Percentiles rank a stretch among this genome's conserved stretches.
phyloP scores from a whole-genome alignment of 306 rosid species.

The Lithocarpus polystachyus region DNA sequence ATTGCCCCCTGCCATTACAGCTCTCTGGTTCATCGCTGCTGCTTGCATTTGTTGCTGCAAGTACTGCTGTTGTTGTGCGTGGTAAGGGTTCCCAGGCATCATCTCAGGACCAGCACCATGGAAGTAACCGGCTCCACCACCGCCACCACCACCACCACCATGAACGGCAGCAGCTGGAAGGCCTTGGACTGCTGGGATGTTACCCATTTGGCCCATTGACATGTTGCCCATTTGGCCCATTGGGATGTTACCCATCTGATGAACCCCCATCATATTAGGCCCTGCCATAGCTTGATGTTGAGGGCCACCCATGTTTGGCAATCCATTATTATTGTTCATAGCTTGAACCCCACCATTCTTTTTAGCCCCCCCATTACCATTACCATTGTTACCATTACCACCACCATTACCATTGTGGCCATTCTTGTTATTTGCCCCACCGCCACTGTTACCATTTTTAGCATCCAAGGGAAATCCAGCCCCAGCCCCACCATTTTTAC shows the following conservation, averaged over 20 bases:
- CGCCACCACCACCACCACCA: conserved; percentile 32
- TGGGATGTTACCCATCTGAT: conserved; percentile 29
- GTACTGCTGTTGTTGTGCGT: conserved; percentile 53
- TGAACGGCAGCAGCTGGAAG: conserved; percentile 50
- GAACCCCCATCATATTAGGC: conserved; percentile 38
- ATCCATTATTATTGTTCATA: conserved; percentile 33
- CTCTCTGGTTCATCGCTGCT: conserved; percentile 71
- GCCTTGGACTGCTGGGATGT: conserved; percentile 65
- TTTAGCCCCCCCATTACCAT: conserved; percentile 25
- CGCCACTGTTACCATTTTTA: conserved; percentile 18
- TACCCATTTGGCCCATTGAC: conserved; percentile 56
- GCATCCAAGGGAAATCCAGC: conserved; percentile 18
- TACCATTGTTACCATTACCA: conserved; percentile 19
- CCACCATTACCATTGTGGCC: conserved; percentile 24
- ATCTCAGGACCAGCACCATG: conserved; percentile 47
- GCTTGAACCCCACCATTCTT: conserved; percentile 31
- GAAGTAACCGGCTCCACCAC: conserved; percentile 25
- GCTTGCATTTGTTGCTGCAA: conserved; percentile 19
- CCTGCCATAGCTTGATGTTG: conserved; percentile 33
- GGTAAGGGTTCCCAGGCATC: conserved; percentile 58
- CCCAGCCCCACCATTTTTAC: conserved; percentile 20
- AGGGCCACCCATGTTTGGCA: conserved; percentile 40
- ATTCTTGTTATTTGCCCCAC: conserved; percentile 16
- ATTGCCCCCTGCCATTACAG: conserved; percentile 48
- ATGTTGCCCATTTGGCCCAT: conserved; percentile 45